These are phyloP conservation scores for Saccharomyces pastorianus DNA, from an alignment of 1,139 yeast genomes.

Conservation along the genomic window DNA sequence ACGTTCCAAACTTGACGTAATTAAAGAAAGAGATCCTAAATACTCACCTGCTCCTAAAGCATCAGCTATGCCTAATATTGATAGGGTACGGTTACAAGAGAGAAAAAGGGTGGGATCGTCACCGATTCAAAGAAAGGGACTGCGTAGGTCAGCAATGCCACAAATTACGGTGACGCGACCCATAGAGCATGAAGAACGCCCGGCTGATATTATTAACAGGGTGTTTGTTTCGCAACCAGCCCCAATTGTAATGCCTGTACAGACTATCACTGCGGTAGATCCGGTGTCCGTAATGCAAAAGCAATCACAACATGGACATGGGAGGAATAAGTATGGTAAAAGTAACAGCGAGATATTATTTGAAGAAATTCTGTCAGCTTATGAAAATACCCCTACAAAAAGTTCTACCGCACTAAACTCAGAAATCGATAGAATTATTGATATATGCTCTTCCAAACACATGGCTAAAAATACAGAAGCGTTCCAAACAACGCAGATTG, in stretches of 20 bases:
- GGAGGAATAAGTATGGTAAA: constrained; percentile 3
- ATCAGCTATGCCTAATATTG: not conserved
- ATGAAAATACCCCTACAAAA: constrained; percentile 5
- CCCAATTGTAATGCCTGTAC: constrained; percentile 4
- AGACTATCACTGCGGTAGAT: not conserved
- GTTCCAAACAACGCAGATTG: not conserved
- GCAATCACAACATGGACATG: not conserved
- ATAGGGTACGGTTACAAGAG: not conserved
- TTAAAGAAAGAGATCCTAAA: constrained; percentile 1
- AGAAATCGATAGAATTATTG: constrained; percentile 9
- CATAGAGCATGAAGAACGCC: not conserved
- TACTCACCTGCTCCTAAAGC: not conserved
- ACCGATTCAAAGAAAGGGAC: not conserved
- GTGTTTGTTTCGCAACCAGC: constrained; percentile 1
- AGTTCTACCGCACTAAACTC: constrained; percentile 5
- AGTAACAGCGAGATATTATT: constrained; percentile 20
- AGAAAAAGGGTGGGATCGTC: not conserved
- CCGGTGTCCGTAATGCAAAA: not conserved
- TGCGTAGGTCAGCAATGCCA: not conserved
- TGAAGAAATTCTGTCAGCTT: constrained; percentile 25
- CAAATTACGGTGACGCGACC: not conserved
- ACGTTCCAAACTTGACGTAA: not conserved
- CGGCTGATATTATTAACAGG: not conserved
- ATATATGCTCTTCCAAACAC: not conserved
- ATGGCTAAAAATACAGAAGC: not conserved